Evolutionary conservation across 768 basidiomycete genomes (phyloP).

Genomic region (Psilocybe tampanensis): DNA sequence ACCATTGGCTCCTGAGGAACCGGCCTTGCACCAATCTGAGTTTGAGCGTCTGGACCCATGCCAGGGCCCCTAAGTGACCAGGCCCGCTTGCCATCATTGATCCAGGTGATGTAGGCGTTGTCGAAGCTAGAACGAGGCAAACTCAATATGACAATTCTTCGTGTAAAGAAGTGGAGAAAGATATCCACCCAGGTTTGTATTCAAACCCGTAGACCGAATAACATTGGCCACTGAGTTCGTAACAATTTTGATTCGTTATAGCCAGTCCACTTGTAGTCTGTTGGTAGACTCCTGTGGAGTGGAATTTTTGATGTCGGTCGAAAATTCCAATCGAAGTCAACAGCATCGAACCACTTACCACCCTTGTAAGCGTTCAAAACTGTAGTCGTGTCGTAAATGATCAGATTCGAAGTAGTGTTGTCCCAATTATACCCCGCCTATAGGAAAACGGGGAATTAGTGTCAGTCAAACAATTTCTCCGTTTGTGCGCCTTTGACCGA

Average conservation of each 20-base stretch:
- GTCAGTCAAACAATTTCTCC: neutral
- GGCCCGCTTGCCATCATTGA: conserved; percentile 56
- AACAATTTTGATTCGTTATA: conserved; percentile 64
- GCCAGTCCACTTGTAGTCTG: conserved; percentile 74
- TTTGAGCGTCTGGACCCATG: conserved; percentile 49
- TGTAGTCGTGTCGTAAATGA: conserved; percentile 52
- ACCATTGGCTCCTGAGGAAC: conserved; percentile 81
- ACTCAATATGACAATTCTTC: neutral
- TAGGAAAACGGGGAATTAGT: conserved; percentile 22
- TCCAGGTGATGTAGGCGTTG: conserved; percentile 71
- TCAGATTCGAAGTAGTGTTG: conserved; percentile 50
- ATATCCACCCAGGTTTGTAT: conserved; percentile 47
- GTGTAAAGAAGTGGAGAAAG: neutral
- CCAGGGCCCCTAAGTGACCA: conserved; percentile 70
- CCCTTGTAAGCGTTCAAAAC: conserved; percentile 61
- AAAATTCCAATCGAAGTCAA: conserved; percentile 9
- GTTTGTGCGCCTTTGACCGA: neutral
- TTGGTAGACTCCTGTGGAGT: conserved; percentile 50
- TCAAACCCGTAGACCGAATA: conserved; percentile 46
- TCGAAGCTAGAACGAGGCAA: conserved; percentile 22
- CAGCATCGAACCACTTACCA: conserved; percentile 38
- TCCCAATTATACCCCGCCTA: conserved; percentile 62
- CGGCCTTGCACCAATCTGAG: conserved; percentile 62
- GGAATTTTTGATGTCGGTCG: conserved; percentile 25
- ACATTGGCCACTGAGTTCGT: conserved; percentile 43